Evolutionary conservation across 2,329 filamentous ascomycete genomes (phyloP).

Genomic region (Thelonectria olida): DNA sequence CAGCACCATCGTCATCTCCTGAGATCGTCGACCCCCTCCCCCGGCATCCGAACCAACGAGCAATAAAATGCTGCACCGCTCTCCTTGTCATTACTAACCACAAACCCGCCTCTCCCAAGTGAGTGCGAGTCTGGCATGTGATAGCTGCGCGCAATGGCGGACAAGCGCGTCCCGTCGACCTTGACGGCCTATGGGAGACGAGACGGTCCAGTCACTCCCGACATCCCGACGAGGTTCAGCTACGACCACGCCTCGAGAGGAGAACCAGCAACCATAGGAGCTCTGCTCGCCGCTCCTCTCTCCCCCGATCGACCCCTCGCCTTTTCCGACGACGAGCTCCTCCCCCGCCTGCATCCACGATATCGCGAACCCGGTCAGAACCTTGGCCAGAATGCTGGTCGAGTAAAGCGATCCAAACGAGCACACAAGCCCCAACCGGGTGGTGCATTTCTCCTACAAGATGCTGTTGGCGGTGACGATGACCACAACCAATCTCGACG

Average conservation of each 20-base stretch:
- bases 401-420: slow-evolving; percentile 40
- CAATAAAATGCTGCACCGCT: slow-evolving; percentile 36
- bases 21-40: neutral
- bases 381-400: slow-evolving; percentile 32
- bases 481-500: slow-evolving; percentile 44
- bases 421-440: slow-evolving; percentile 55
- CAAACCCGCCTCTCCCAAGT: slow-evolving; percentile 24
- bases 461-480: slow-evolving; percentile 48
- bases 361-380: slow-evolving; percentile 26
- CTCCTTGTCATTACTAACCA: slow-evolving; percentile 30
- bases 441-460: slow-evolving; percentile 62
- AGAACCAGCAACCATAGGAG: slow-evolving; percentile 37
- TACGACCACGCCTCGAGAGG: slow-evolving; percentile 37
- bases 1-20: slow-evolving; percentile 13
- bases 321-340: slow-evolving; percentile 41
- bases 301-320: slow-evolving; percentile 39
- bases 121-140: slow-evolving; percentile 35
- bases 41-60: slow-evolving; percentile 12
- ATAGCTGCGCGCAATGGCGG: slow-evolving; percentile 38
- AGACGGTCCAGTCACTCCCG: slow-evolving; percentile 38
- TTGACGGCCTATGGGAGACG: slow-evolving; percentile 37
- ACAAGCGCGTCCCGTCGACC: slow-evolving; percentile 34
- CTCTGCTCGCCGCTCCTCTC: slow-evolving; percentile 32
- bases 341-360: slow-evolving; percentile 34
- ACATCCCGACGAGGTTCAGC: slow-evolving; percentile 38